These are phyloP conservation scores for Ganoderma sinense DNA, from an alignment of 1,284 basidiomycete species.

Conservation along the genomic window DNA sequence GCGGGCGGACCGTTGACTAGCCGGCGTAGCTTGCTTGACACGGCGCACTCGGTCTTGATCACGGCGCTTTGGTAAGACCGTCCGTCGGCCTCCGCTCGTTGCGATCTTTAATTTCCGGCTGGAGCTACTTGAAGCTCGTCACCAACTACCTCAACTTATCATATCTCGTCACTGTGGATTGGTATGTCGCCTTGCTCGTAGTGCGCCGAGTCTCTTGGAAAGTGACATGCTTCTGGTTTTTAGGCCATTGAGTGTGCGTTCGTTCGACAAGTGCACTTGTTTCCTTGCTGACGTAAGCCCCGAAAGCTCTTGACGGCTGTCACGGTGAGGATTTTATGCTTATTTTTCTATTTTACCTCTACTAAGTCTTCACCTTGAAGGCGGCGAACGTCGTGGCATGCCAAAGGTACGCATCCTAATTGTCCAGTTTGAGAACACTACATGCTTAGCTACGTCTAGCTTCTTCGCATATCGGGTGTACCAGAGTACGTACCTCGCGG, in stretches of 20 bases:
- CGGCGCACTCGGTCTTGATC: neutral
- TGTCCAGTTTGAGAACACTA: neutral
- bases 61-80: neutral
- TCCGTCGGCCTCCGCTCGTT: neutral
- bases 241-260: neutral
- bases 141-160: slow-evolving; percentile 11
- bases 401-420: neutral
- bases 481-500: neutral
- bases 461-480: neutral
- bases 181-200: neutral
- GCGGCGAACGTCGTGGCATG: neutral
- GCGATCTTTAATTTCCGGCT: neutral
- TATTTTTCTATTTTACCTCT: neutral
- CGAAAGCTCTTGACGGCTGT: neutral
- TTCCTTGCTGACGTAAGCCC: neutral
- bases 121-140: neutral
- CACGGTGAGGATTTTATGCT: neutral
- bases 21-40: neutral
- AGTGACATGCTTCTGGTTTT: neutral
- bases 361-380: neutral
- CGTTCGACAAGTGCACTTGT: neutral
- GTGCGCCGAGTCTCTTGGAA: neutral
- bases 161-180: slow-evolving; percentile 38
- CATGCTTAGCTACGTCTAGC: neutral
- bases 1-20: neutral